Conservation (phyloP, 805 yeast species). For the Metschnikowia cubensis region DNA sequence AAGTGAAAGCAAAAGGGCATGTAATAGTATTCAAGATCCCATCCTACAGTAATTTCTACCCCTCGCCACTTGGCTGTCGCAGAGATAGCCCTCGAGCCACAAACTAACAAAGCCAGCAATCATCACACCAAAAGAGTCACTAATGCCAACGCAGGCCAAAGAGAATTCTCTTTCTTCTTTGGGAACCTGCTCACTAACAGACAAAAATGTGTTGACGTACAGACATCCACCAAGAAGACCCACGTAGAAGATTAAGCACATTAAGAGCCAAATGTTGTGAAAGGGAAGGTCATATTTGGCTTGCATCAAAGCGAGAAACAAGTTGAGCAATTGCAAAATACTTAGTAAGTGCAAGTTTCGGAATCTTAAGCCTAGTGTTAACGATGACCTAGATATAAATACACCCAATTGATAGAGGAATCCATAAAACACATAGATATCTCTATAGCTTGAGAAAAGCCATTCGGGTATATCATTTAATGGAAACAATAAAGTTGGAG, state of each 20-base stretch:
- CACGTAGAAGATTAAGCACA: conserved; percentile 72
- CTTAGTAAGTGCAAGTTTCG: conserved; percentile 59
- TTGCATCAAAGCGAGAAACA: conserved; percentile 56
- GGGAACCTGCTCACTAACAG: conserved; percentile 57
- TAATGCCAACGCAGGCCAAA: conserved; percentile 77
- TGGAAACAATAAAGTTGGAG: conserved; percentile 84
- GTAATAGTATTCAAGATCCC: conserved; percentile 2
- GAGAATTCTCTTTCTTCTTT: conserved; percentile 51
- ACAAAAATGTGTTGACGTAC: conserved; percentile 83
- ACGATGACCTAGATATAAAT: conserved; percentile 83
- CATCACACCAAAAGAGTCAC: conserved; percentile 82
- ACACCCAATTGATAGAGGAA: conserved; percentile 91
- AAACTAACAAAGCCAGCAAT: conserved; percentile 74
- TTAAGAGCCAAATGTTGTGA: conserved; percentile 57
- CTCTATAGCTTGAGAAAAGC: conserved; percentile 63
- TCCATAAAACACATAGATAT: conserved; percentile 87
- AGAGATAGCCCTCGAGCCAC: conserved; percentile 68
- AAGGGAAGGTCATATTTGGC: conserved; percentile 55
- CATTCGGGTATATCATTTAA: conserved; percentile 57
- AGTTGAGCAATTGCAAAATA: conserved; percentile 61
- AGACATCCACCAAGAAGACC: conserved; percentile 89
- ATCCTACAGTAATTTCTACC: conserved; percentile 79
- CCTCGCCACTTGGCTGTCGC: conserved; percentile 61
- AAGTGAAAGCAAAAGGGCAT: neutral
- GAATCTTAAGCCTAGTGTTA: conserved; percentile 56